phyloP scores from a whole-genome alignment of 2,329 filamentous ascomycete species.

The Nemania sp. region DNA sequence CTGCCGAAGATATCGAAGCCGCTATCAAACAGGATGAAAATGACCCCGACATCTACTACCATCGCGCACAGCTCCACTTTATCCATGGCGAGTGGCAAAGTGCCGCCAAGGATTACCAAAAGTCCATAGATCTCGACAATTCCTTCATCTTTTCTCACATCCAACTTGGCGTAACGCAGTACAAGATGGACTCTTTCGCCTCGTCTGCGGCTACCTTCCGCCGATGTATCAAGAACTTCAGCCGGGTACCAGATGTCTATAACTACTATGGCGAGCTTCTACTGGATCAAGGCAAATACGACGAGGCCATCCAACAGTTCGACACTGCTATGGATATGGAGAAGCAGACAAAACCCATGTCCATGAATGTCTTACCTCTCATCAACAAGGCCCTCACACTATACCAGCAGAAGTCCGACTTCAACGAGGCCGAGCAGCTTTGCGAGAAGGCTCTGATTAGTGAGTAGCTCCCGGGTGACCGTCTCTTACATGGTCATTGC shows the following conservation, averaged over 20 bases:
- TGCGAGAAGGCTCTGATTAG: conserved; percentile 97
- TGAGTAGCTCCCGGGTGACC: conserved; percentile 56
- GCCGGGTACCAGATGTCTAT: conserved; percentile 95
- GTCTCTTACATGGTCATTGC: conserved; percentile 25
- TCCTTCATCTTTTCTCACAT: conserved; percentile 99
- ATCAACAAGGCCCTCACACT: conserved; percentile 98
- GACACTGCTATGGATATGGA: conserved; percentile 99
- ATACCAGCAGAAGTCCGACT: conserved; percentile 99
- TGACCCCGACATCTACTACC: conserved; percentile 98
- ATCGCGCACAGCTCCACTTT: conserved; percentile 97
- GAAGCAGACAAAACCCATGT: conserved; percentile 88
- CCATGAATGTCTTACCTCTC: conserved; percentile 95
- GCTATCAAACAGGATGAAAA: conserved; percentile 83
- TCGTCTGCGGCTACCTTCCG: conserved; percentile 99
- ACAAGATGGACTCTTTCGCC: conserved; percentile 98
- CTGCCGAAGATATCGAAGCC: conserved; percentile 83
- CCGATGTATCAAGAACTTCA: conserved; percentile 97
- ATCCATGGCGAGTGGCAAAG: conserved; percentile 93
- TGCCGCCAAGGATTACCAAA: conserved; percentile 98
- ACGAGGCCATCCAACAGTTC: conserved; percentile 96
- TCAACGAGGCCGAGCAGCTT: conserved; percentile 89
- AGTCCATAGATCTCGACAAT: conserved; percentile 94
- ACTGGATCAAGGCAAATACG: conserved; percentile 93
- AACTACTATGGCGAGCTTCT: conserved; percentile 99
- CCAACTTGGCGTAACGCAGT: conserved; percentile 97